Evolutionary conservation across 176 grass and related monocot genomes (phyloP).

Genomic region (Zizania latifolia): DNA sequence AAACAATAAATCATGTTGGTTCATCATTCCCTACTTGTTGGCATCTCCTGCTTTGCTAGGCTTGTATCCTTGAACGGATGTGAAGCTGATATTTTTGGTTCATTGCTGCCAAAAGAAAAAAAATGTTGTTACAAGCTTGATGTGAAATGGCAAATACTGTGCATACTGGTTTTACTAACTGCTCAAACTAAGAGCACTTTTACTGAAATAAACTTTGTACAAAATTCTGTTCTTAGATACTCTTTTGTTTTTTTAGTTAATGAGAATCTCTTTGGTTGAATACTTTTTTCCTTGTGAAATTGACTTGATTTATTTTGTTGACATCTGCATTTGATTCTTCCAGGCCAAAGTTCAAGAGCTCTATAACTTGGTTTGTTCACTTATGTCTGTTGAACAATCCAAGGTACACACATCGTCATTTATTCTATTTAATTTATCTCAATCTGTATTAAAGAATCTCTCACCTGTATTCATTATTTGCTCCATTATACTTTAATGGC

Average conservation of each 20-base stretch:
- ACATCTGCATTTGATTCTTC: conserved; percentile 29
- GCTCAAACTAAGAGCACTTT: neutral
- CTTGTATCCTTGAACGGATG: neutral
- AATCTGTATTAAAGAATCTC: too few species aligned
- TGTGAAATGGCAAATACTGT: neutral
- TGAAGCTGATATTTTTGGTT: neutral
- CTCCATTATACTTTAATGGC: conserved; percentile 15
- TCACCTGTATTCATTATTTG: too few species aligned
- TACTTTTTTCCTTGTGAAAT: neutral
- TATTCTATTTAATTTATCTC: conserved; percentile 3
- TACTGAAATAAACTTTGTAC: neutral
- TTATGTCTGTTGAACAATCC: conserved; percentile 44
- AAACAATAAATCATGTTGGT: neutral
- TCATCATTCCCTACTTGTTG: neutral
- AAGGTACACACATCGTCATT: conserved; percentile 50
- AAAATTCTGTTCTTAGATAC: neutral
- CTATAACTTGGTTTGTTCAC: conserved; percentile 54
- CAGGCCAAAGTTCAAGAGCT: conserved; percentile 80
- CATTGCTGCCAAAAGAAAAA: neutral
- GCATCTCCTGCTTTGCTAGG: neutral
- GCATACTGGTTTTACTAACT: conserved; percentile 6
- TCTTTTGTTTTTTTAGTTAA: too few species aligned
- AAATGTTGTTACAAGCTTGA: neutral
- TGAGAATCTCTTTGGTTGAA: too few species aligned
- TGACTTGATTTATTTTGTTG: conserved; percentile 20